Percentiles rank a stretch among this genome's conserved stretches.
These are phyloP conservation scores for Cercospora zeae-maydis DNA, from an alignment of 2,329 filamentous ascomycete species.

Conservation along the genomic window DNA sequence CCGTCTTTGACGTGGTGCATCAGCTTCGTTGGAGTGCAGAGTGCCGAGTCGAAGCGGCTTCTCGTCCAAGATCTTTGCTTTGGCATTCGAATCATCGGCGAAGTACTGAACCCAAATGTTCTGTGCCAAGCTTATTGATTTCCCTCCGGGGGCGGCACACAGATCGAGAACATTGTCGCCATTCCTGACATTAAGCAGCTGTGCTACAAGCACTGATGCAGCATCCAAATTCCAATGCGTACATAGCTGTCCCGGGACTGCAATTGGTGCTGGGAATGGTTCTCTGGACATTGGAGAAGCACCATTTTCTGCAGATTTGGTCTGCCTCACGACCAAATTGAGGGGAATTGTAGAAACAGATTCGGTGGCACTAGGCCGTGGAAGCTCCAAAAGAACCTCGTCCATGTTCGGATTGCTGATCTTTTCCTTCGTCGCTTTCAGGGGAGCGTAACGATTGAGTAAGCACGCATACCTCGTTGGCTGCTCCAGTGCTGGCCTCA, in stretches of 20 bases:
- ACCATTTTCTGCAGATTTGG: slow-evolving; percentile 3
- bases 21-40: slow-evolving; percentile 41
- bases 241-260: slow-evolving; percentile 17
- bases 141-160: slow-evolving; percentile 41
- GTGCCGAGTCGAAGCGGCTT: slow-evolving; percentile 24
- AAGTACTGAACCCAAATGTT: slow-evolving; percentile 30
- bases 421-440: slow-evolving; percentile 14
- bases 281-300: neutral
- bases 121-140: slow-evolving; percentile 37
- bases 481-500: slow-evolving; percentile 28
- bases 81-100: slow-evolving; percentile 19
- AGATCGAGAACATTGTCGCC: slow-evolving; percentile 42
- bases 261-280: slow-evolving; percentile 27
- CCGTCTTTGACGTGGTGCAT: slow-evolving; percentile 35
- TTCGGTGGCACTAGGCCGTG: neutral
- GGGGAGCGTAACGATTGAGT: slow-evolving; percentile 30
- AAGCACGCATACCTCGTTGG: slow-evolving; percentile 30
- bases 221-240: slow-evolving; percentile 36
- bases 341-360: neutral
- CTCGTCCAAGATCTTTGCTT: slow-evolving; percentile 13
- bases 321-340: slow-evolving; percentile 13
- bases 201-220: slow-evolving; percentile 37
- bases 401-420: slow-evolving; percentile 18
- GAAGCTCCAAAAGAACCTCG: slow-evolving; percentile 10
- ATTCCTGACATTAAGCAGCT: slow-evolving; percentile 36